These are phyloP conservation scores for Cyclocybe cylindracea DNA, from an alignment of 768 basidiomycete species.

Conservation along the genomic window DNA sequence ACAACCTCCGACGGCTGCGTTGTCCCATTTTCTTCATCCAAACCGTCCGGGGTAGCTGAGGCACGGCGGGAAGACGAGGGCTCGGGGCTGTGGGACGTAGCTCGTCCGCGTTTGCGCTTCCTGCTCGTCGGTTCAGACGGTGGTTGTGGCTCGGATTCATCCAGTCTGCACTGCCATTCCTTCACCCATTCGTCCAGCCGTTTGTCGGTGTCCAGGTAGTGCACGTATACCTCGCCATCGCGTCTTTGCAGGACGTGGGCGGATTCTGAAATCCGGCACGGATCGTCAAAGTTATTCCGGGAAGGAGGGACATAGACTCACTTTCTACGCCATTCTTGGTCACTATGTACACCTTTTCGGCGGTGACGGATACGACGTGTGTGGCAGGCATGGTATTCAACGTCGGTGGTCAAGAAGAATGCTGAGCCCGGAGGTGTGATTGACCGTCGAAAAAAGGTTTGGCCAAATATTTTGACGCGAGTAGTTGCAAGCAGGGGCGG, in stretches of 20 bases:
- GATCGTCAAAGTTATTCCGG: constrained; percentile 2
- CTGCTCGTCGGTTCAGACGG: constrained; percentile 19
- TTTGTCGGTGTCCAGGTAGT: constrained; percentile 71
- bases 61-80: constrained; percentile 10
- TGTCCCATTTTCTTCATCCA: constrained; percentile 11
- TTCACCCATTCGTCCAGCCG: constrained; percentile 76
- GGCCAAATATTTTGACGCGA: no score
- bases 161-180: constrained; percentile 39
- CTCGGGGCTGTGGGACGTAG: constrained; percentile 8
- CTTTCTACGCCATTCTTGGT: constrained; percentile 33
- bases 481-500: no score
- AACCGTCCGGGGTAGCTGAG: not conserved
- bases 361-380: constrained; percentile 23
- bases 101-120: constrained; percentile 34
- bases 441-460: no score
- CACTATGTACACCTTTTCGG: constrained; percentile 32
- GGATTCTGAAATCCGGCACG: constrained; percentile 30
- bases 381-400: constrained; percentile 28
- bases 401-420: not conserved
- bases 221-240: constrained; percentile 62
- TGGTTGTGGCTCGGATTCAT: constrained; percentile 19
- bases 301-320: constrained; percentile 14
- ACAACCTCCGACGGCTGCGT: constrained; percentile 27
- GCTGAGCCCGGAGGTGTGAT: not conserved
- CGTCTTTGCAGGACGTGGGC: constrained; percentile 58